Evolutionary conservation across 164 flowering plant species (phyloP), one percentile per base, ranked within the genome.

Genomic region (Tetrastigma voinierianum): DNA sequence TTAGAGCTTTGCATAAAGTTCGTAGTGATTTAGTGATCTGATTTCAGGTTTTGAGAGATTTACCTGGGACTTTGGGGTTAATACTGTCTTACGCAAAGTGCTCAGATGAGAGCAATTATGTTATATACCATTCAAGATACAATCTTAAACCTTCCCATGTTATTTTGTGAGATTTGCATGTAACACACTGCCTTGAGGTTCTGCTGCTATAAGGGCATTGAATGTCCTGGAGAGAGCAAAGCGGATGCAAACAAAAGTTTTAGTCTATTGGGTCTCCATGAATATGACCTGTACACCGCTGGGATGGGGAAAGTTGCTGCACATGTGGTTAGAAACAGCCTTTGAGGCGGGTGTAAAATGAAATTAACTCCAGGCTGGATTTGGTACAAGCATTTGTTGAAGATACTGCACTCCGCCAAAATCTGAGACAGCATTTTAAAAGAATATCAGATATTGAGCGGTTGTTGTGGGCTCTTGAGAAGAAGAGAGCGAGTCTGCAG

Each of bases 261-360:
- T 65, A 92, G 99, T 74, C 80, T 96, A 78, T 89, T 87, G 74
- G 98, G 99, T 73, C 87, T 92, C 49, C 49, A 81, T 95, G 97
- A 95, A 95, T 77, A 87, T 98, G 78, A 92, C 99, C 21, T 92
- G 99, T 76, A 92, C 99, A 92, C 99, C 66, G 94, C 94, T 73
- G 97, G 99, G 68, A 95, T 95, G 99, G 99, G 99, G 99, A 55
- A 90, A 90, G 61, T 74, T 95, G 68, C 80, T 92, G 69, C 89
- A 92, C 71, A 90, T 84, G 94, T 92, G 99, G 99, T 78, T 95
- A n/a, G 61, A 95, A 95, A 67, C 99, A 95, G 75, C 99, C 98
- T 46, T 80, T 95, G 62, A n/a, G n/a, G 65, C 89, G 57, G 96
- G 92, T 84, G 88, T 86, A 23, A 62, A 62, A 75, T 70, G 97